phyloP scores from a whole-genome alignment of 2,329 filamentous ascomycete genomes.

The Aspergillus fructus region DNA sequence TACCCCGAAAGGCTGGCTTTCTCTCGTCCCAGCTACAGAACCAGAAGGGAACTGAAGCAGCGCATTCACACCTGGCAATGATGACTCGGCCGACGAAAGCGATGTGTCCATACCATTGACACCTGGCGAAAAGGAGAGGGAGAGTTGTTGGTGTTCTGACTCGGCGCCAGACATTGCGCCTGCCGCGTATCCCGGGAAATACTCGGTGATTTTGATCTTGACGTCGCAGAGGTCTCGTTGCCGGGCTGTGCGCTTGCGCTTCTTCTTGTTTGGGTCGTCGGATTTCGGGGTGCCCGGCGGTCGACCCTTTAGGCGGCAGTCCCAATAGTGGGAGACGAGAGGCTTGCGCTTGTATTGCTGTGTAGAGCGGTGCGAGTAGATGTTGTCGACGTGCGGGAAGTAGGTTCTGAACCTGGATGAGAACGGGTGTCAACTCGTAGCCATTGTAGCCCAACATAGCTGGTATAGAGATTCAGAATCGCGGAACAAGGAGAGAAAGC shows the following conservation, averaged over 20 bases:
- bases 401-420: slow-evolving; percentile 68
- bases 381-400: slow-evolving; percentile 80
- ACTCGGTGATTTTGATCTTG: slow-evolving; percentile 83
- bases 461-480: neutral
- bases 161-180: slow-evolving; percentile 21
- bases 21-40: neutral
- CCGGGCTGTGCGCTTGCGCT: slow-evolving; percentile 72
- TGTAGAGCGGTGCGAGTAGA: slow-evolving; percentile 80
- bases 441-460: neutral
- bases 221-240: slow-evolving; percentile 80
- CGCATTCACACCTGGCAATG: slow-evolving; percentile 24
- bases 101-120: slow-evolving; percentile 21
- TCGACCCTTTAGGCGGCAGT: slow-evolving; percentile 76
- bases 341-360: slow-evolving; percentile 78
- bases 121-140: slow-evolving; percentile 17
- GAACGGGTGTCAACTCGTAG: neutral
- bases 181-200: slow-evolving; percentile 54
- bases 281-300: slow-evolving; percentile 78
- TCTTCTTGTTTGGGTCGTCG: slow-evolving; percentile 77
- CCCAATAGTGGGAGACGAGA: slow-evolving; percentile 83
- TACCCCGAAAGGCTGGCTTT: slow-evolving; percentile 42
- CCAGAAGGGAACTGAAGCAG: slow-evolving; percentile 19
- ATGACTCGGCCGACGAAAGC: slow-evolving; percentile 22
- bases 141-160: neutral
- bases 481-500: slow-evolving; percentile 7